Conservation (phyloP, 495 filamentous ascomycete species). For the Neohortaea acidophila region DNA sequence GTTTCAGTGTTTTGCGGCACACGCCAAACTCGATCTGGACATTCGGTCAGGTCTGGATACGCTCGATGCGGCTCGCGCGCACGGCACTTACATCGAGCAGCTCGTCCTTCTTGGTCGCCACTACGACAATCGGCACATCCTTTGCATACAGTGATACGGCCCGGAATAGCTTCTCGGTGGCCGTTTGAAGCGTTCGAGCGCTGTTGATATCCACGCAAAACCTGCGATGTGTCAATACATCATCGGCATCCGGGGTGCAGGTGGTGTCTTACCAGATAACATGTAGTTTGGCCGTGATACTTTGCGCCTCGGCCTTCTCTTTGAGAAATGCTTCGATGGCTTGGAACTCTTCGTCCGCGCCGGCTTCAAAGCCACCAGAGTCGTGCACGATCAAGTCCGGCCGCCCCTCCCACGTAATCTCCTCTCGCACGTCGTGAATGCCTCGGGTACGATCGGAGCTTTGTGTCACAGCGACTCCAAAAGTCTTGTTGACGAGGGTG, state of each 20-base stretch:
- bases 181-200: constrained; percentile 18
- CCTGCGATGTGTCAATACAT: no score
- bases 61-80: no score
- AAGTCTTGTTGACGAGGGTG: constrained; percentile 26
- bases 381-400: constrained; percentile 22
- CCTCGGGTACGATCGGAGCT: constrained; percentile 12
- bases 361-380: constrained; percentile 23
- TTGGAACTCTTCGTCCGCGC: constrained; percentile 15
- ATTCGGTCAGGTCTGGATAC: no score
- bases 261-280: constrained; percentile 20
- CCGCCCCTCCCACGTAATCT: constrained; percentile 14
- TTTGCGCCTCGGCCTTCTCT: constrained; percentile 14
- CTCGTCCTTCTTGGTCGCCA: constrained; percentile 21
- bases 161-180: constrained; percentile 19
- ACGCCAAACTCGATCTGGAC: constrained; percentile 13
- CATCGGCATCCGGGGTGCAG: no score
- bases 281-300: constrained; percentile 16
- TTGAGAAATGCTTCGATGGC: constrained; percentile 16
- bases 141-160: constrained; percentile 17
- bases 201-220: constrained; percentile 24
- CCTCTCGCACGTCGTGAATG: constrained; percentile 17
- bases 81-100: no score
- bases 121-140: constrained; percentile 19
- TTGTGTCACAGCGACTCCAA: constrained; percentile 20
- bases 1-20: constrained; percentile 10